Percentiles rank a stretch among this genome's conserved stretches.
Evolutionary conservation across 176 grass and related monocot species (phyloP).

Genomic region (Paspalum notatum): DNA sequence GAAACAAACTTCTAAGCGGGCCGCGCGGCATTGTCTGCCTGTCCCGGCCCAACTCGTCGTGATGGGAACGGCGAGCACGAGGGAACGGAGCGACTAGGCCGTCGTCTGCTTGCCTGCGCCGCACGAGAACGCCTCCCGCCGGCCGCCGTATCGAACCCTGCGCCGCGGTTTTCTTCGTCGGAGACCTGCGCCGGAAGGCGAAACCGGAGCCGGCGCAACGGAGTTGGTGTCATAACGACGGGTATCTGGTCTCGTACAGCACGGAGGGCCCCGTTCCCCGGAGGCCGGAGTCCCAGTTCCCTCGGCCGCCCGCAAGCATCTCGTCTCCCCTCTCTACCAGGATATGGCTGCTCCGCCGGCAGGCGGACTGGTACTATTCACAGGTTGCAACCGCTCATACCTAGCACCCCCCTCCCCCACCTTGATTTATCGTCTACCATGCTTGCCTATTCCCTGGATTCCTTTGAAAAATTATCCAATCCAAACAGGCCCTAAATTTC

Average conservation of each 20-base stretch:
- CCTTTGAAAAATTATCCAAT: no score
- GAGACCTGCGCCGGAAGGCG: neutral
- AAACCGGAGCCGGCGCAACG: neutral
- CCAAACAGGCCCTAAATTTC: neutral
- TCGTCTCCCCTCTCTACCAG: no score
- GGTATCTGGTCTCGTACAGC: neutral
- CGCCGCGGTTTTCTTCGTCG: neutral
- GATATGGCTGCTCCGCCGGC: slow-evolving; percentile 27
- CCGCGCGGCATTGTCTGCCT: neutral
- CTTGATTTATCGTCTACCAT: neutral
- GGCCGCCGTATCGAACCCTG: neutral
- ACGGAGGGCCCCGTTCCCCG: neutral
- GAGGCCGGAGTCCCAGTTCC: neutral
- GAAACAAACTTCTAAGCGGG: neutral
- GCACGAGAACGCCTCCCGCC: slow-evolving; percentile 13
- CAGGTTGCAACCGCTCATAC: neutral
- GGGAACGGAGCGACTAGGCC: neutral
- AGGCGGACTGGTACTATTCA: neutral
- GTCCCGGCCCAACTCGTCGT: neutral
- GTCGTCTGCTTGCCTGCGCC: neutral
- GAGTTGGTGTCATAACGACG: neutral
- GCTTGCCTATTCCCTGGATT: neutral
- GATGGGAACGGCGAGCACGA: neutral
- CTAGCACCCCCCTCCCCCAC: neutral
- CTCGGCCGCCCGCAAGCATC: neutral